Evolutionary conservation across 345 rosid genomes (phyloP).

Genomic region (Acer negundo): DNA sequence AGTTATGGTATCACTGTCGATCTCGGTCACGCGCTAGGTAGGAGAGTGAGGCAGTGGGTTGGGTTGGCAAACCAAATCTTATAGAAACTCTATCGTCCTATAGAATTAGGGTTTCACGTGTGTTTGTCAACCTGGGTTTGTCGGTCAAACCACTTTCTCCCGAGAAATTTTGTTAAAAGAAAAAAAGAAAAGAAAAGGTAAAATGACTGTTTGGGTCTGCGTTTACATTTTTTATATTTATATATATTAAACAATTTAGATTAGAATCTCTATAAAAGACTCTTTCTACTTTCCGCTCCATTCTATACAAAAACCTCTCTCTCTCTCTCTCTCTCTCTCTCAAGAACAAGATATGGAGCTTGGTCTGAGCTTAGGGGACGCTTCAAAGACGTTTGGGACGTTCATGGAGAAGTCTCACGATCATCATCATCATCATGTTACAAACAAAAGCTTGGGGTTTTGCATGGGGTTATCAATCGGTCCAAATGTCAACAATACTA

Average conservation of each 20-base stretch:
- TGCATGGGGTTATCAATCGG: conserved; percentile 32
- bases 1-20: not conserved
- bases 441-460: conserved; percentile 23
- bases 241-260: not conserved
- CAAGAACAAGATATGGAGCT: conserved; percentile 29
- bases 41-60: not conserved
- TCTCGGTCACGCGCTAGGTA: conserved; percentile 8
- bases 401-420: conserved; percentile 24
- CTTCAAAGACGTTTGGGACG: conserved; percentile 23
- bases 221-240: not conserved
- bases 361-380: conserved; percentile 31
- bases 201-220: not conserved
- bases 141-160: conserved; percentile 30
- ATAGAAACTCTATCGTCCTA: not conserved
- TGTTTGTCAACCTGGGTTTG: conserved; percentile 26
- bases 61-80: not conserved
- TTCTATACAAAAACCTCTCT: not conserved
- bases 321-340: not conserved
- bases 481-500: not conserved
- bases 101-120: conserved; percentile 15
- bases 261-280: conserved; percentile 11
- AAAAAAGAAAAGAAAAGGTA: not conserved
- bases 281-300: conserved; percentile 1
- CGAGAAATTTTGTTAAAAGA: not conserved
- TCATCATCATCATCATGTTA: not conserved